Conservation (phyloP, 495 filamentous ascomycete genomes). For the Neurospora hispaniola region DNA sequence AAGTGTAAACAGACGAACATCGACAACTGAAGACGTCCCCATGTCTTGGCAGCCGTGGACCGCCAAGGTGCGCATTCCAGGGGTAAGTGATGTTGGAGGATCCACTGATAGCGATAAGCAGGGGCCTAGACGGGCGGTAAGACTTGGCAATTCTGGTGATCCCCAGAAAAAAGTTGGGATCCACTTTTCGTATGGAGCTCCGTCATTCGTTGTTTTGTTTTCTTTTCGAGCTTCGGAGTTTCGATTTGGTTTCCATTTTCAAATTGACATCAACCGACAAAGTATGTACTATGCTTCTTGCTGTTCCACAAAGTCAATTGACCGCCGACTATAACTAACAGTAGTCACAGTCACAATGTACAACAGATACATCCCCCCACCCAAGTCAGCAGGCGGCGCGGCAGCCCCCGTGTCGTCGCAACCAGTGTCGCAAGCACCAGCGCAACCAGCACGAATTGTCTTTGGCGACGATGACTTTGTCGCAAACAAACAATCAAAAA, state of each 20-base stretch:
- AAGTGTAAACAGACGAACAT: not conserved
- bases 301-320: not conserved
- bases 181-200: not conserved
- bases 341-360: conserved; percentile 20
- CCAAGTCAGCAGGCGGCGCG: conserved; percentile 12
- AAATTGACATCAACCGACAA: not conserved
- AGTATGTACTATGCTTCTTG: not conserved
- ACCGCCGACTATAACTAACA: conserved; percentile 3
- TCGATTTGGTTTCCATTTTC: not conserved
- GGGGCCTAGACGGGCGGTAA: conserved; percentile 10
- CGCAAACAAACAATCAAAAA: conserved; percentile 7
- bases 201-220: not conserved
- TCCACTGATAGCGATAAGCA: conserved; percentile 18
- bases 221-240: not conserved
- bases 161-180: conserved; percentile 8
- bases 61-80: not conserved
- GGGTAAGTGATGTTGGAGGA: not conserved
- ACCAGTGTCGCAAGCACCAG: not conserved
- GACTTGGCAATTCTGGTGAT: conserved; percentile 5
- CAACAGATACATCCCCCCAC: conserved; percentile 31
- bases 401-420: not conserved
- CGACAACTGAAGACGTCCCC: not conserved
- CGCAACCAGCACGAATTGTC: conserved; percentile 17
- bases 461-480: conserved; percentile 20
- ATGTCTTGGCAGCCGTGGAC: not conserved